These are phyloP conservation scores for Vanderwaltozyma yarrowii DNA, from an alignment of 805 yeast genomes.

Conservation along the genomic window DNA sequence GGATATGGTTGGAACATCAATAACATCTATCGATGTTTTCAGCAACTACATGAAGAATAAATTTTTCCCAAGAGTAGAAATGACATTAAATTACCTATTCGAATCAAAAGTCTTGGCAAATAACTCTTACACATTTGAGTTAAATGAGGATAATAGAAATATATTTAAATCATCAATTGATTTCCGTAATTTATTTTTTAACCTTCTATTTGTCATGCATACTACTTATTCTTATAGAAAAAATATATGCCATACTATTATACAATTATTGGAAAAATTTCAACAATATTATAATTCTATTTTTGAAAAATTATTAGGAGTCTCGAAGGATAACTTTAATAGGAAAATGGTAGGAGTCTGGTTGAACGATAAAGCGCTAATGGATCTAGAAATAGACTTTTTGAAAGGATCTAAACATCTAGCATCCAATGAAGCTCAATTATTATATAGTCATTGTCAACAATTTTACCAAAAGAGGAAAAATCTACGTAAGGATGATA, in stretches of 20 bases:
- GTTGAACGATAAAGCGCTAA: conserved; percentile 29
- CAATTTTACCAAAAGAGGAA: conserved; percentile 21
- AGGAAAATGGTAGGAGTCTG: conserved; percentile 26
- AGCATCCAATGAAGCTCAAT: conserved; percentile 21
- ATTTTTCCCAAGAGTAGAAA: conserved; percentile 55
- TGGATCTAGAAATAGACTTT: conserved; percentile 24
- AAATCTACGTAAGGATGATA: conserved; percentile 37
- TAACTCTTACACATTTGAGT: conserved; percentile 30
- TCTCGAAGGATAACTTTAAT: conserved; percentile 13
- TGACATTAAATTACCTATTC: conserved; percentile 44
- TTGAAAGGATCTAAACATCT: conserved; percentile 15
- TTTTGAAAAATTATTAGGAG: conserved; percentile 22
- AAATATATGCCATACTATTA: conserved; percentile 38
- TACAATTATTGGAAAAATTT: conserved; percentile 31
- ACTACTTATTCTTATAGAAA: conserved; percentile 37
- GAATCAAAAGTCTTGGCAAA: conserved; percentile 34
- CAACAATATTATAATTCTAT: conserved; percentile 26
- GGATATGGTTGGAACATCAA: conserved; percentile 10
- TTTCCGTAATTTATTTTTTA: conserved; percentile 20
- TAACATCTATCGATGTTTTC: conserved; percentile 40
- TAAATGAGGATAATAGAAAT: conserved; percentile 25
- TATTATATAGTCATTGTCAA: conserved; percentile 22
- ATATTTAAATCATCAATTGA: conserved; percentile 24
- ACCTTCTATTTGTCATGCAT: conserved; percentile 24
- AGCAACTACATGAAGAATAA: conserved; percentile 51